Conservation (phyloP, 2,329 filamentous ascomycete species). For the Colletotrichum zoysiae region DNA sequence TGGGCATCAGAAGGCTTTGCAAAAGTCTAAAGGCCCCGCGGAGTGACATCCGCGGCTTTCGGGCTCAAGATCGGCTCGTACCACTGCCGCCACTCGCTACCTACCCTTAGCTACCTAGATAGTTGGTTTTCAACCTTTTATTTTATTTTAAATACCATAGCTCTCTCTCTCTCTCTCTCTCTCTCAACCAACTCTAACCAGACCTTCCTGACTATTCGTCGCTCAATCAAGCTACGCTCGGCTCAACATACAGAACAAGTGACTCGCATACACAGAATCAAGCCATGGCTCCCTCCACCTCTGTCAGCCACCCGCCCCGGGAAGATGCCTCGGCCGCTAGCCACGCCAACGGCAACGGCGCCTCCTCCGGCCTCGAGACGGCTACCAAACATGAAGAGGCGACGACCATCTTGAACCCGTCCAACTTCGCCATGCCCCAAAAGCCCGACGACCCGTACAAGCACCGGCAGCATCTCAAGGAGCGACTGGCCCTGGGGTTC, state of each 20-base stretch:
- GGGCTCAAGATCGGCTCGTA: background rate
- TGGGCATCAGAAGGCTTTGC: background rate
- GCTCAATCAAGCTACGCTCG: background rate
- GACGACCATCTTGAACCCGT: background rate
- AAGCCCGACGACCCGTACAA: constrained; percentile 49
- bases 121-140: background rate
- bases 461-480: constrained; percentile 66
- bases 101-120: background rate
- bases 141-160: background rate
- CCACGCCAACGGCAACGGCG: constrained; percentile 22
- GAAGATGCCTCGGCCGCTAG: constrained; percentile 14
- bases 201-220: background rate
- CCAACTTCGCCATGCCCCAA: constrained; percentile 18
- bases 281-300: constrained; percentile 26
- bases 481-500: constrained; percentile 66
- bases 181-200: background rate
- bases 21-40: background rate
- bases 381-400: constrained; percentile 7
- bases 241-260: background rate
- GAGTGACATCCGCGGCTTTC: background rate
- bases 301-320: constrained; percentile 20
- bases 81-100: too few relatives aligned
- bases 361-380: background rate
- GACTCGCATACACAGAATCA: background rate
- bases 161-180: background rate